Evolutionary conservation across 108 stramenopile species (phyloP), one percentile per base, ranked within the genome.

Genomic region (Nitzschia sp.): DNA sequence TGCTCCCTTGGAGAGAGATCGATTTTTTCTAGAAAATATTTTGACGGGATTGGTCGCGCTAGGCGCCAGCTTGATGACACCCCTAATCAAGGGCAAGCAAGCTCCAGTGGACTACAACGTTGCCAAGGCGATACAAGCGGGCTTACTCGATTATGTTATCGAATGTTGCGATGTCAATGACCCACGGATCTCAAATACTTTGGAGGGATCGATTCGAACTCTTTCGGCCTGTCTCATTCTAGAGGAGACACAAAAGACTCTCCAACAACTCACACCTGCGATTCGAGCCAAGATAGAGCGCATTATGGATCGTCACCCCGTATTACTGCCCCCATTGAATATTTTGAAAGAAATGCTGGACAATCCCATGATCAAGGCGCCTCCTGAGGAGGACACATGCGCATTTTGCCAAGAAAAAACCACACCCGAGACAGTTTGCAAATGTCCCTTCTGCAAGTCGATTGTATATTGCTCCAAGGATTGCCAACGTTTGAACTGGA

Each of bases 71-170:
- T 23, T 75, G 19, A 38, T 75, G 59, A 75, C 74, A 46, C 74
- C 74, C 5, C 30, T 17, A 15, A 36, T 71, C 28, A 48, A 36
- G 0, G 32, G 32, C 21, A 68, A 59, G 17, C 74, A 75, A 51
- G 74, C 67, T 36, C 66, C 74, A 4, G 67, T 75, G 21, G 74
- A 75, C 29, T 75, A 68, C 54, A 75, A 75, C 48, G 67, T 75
- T 9, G 66, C 74, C 28, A 75, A 45, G n/a, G 74, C 74, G 1
- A 61, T 75, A 21, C 46, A 47, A 18, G 53, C 31, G 24, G 74
- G 74, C 2, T 30, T 75, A 24, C 45, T 75, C 27, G 64, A 75
- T 42, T 75, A 53, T 29, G 54, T 55, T 59, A 51, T 53, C 3
- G 74, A 75, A 4, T 33, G 59, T 1, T 75, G 74, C 56, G 74